Conservation (phyloP, 2,329 filamentous ascomycete species). For the Mycosphaerella sp. region DNA sequence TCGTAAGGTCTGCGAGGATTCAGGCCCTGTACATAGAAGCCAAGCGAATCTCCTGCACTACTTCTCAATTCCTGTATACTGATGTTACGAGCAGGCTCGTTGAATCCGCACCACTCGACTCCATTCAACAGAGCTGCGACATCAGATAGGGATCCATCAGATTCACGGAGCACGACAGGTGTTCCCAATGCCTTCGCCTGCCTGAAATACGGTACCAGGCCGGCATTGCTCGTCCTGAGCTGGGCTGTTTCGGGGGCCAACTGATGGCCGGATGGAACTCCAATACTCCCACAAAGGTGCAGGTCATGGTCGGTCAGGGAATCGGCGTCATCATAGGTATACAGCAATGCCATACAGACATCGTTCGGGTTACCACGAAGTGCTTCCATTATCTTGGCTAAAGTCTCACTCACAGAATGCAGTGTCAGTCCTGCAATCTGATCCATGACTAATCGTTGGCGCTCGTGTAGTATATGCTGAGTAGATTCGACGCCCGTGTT, state of each 20-base stretch:
- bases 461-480: not conserved
- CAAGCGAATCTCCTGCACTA: slow-evolving; percentile 5
- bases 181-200: slow-evolving; percentile 3
- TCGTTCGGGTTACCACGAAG: slow-evolving; percentile 16
- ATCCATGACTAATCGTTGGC: not conserved
- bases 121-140: slow-evolving; percentile 12
- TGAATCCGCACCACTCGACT: slow-evolving; percentile 21
- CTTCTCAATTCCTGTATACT: slow-evolving; percentile 6
- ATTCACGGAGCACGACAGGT: slow-evolving; percentile 4
- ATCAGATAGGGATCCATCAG: slow-evolving; percentile 2
- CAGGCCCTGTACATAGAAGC: slow-evolving; percentile 22
- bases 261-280: slow-evolving; percentile 12
- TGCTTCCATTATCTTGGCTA: slow-evolving; percentile 11
- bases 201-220: slow-evolving; percentile 12
- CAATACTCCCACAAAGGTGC: slow-evolving; percentile 4
- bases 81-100: slow-evolving; percentile 16
- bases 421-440: not conserved
- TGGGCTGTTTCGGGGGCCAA: slow-evolving; percentile 7
- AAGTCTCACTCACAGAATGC: slow-evolving; percentile 3
- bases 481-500: slow-evolving; percentile 20
- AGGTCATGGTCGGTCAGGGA: slow-evolving; percentile 6
- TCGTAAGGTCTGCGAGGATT: slow-evolving; percentile 24
- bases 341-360: slow-evolving; percentile 14
- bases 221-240: slow-evolving; percentile 8
- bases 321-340: slow-evolving; percentile 14